Percentiles rank a stretch among this genome's conserved stretches.
phyloP scores from a whole-genome alignment of 768 basidiomycete genomes.

The Mycena crocata region DNA sequence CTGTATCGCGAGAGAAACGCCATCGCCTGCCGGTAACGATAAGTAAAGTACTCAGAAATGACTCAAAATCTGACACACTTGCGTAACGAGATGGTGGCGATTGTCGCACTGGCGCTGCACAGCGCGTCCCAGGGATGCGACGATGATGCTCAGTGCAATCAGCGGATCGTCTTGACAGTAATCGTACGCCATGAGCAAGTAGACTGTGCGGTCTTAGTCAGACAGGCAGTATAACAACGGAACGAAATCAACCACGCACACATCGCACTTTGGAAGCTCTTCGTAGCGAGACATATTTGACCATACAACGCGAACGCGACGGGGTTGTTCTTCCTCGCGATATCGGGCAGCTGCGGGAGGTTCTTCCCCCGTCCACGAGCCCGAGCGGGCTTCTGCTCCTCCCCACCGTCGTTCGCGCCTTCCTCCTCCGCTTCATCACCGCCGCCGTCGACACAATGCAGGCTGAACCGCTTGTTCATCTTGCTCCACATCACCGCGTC shows the following conservation, averaged over 20 bases:
- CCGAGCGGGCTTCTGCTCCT: constrained; percentile 36
- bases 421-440: constrained; percentile 55
- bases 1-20: constrained; percentile 89
- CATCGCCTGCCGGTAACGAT: constrained; percentile 52
- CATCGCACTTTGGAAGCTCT: constrained; percentile 91
- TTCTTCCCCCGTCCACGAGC: constrained; percentile 5
- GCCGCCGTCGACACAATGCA: constrained; percentile 49
- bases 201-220: constrained; percentile 63
- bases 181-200: constrained; percentile 90
- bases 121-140: constrained; percentile 89
- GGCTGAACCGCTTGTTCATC: constrained; percentile 56
- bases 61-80: constrained; percentile 46
- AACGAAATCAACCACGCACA: constrained; percentile 63
- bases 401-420: constrained; percentile 44
- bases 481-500: constrained; percentile 73
- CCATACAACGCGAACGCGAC: constrained; percentile 82
- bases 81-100: constrained; percentile 87
- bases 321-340: constrained; percentile 80
- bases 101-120: constrained; percentile 97
- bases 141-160: constrained; percentile 84
- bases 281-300: constrained; percentile 83
- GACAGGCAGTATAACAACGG: background rate
- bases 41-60: background rate
- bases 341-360: constrained; percentile 39
- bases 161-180: constrained; percentile 86